Conservation (phyloP, 768 basidiomycete species). For the Boletus subcaerulescens region DNA sequence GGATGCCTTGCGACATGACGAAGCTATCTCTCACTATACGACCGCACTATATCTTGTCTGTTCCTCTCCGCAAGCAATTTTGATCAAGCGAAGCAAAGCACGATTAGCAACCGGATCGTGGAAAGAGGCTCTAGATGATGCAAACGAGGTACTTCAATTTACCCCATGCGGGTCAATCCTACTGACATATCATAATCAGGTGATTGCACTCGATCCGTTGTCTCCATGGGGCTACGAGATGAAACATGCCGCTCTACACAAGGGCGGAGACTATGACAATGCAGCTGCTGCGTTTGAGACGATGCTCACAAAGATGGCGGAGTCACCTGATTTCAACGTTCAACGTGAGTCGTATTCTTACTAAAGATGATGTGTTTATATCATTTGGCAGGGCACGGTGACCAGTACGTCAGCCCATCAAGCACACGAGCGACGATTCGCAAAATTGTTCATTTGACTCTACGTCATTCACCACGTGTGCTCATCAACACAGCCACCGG, state of each 20-base stretch:
- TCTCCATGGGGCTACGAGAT: background rate
- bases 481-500: too few relatives aligned
- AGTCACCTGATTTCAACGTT: too few relatives aligned
- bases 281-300: background rate
- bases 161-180: too few relatives aligned
- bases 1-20: background rate
- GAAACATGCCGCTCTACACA: background rate
- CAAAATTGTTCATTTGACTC: too few relatives aligned
- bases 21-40: background rate
- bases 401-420: too few relatives aligned
- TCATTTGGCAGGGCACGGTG: too few relatives aligned
- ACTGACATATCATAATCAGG: background rate
- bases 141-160: background rate
- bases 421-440: too few relatives aligned
- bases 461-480: too few relatives aligned
- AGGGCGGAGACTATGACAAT: background rate
- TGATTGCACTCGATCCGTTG: background rate
- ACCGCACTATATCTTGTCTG: background rate
- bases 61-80: background rate
- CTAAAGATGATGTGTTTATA: too few relatives aligned
- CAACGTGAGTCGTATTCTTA: too few relatives aligned
- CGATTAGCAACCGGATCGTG: background rate
- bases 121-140: background rate
- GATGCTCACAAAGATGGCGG: background rate
- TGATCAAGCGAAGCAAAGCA: background rate